phyloP scores from a whole-genome alignment of 345 rosid species.

The Eucalyptus regnans region DNA sequence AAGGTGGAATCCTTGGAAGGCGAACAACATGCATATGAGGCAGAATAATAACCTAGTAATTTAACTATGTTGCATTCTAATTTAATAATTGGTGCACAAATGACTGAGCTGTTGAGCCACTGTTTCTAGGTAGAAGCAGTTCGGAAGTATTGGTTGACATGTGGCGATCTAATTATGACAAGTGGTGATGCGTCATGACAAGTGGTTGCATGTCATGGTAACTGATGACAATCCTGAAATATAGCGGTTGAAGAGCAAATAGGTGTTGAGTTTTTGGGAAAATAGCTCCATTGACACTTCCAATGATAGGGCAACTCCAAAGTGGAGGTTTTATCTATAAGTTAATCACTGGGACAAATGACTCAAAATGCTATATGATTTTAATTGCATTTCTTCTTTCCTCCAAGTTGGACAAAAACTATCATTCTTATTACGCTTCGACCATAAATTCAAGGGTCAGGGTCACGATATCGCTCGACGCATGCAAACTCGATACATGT shows the following conservation, averaged over 20 bases:
- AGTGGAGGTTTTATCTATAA: background rate
- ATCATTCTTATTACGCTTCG: rapidly evolving
- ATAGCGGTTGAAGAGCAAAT: background rate
- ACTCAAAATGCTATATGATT: background rate
- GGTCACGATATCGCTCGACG: rapidly evolving
- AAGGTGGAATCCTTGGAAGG: too few species aligned
- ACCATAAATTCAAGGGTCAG: background rate
- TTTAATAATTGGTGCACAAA: too few species aligned
- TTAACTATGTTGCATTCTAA: too few species aligned
- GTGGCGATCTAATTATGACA: background rate
- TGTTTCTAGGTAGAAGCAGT: rapidly evolving
- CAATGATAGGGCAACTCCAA: rapidly evolving
- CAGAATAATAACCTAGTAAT: too few species aligned
- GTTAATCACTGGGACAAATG: background rate
- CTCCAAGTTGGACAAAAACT: background rate
- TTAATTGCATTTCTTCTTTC: background rate
- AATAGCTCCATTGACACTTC: background rate
- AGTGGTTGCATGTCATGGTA: background rate
- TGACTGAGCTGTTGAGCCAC: background rate
- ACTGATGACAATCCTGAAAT: background rate
- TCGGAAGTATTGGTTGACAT: background rate
- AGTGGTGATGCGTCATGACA: background rate
- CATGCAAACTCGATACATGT: background rate
- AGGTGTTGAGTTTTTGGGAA: background rate
- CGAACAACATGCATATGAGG: too few species aligned